Base-by-base conservation (phyloP, 306 rosid genomes). In the Fragaria ananassa region DNA sequence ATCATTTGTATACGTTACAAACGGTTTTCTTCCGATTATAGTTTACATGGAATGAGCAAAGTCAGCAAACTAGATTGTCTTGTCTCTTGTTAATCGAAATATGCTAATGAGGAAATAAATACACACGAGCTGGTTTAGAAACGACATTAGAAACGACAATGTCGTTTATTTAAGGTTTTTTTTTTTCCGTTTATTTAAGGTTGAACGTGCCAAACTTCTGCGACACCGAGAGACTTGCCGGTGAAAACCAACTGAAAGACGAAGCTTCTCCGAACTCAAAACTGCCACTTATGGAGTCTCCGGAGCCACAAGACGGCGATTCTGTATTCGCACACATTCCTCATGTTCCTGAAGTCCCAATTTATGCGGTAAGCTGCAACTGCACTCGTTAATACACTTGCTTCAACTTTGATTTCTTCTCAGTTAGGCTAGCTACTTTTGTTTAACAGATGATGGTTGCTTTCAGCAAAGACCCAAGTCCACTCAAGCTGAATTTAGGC, bases 281-380 rank as follows among this genome's bases (percentile, higher is more conserved):
- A 57, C 64, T 23, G 63, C 42, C 46, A 21, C 10, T 10, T 8
- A 72, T 56, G 51, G 51, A 46, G 51, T 46, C 51, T 46, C 15
- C 51, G 37, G 68, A 79, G 47, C 49, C 79, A 35, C 66, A 69
- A 49, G 50, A 74, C 11, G 76, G 45, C 31, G 81, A 71, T 77
- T 96, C 98, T 53, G 83, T 82, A 56, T 91, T 96, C 77, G 80
- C 83, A 74, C 87, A 86, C 58, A 51, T 96, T 50, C 82, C 76
- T 39, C 90, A 83, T 2, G 98, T 88, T 74, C 93, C 98, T 6
- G 99, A 96, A 87, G 93, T 89, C 85, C 91, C 97, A 64, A 82
- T 96, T 68, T 92, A 83, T 65, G 98, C 96, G 74, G 99, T 95
- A 92, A 76, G 54, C 54, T 17, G 25, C 8, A 46, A 65, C 49